Evolutionary conservation across 164 flowering plant genomes (phyloP).

Genomic region (Houttuynia cordata): DNA sequence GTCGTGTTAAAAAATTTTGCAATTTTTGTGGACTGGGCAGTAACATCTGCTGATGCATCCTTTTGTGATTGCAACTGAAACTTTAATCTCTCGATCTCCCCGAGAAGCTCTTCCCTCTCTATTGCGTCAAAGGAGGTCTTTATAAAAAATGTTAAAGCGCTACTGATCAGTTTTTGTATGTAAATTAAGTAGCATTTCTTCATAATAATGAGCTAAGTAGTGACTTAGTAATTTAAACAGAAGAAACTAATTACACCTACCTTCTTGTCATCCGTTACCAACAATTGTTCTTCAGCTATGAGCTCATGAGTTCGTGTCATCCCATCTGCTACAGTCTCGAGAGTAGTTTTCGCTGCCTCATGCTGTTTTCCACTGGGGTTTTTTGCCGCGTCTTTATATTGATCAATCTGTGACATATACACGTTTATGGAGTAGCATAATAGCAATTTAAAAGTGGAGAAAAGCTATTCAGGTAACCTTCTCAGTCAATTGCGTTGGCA

Average conservation of each 20-base stretch:
- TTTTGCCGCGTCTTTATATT: conserved; percentile 25
- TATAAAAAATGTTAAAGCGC: neutral
- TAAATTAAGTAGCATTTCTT: too few relatives aligned
- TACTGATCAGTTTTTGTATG: too few relatives aligned
- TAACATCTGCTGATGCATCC: conserved; percentile 24
- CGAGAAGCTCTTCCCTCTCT: conserved; percentile 68
- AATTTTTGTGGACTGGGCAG: conserved; percentile 33
- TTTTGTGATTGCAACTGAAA: conserved; percentile 39
- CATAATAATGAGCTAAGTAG: too few relatives aligned
- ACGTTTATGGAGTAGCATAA: neutral
- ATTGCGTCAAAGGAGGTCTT: conserved; percentile 22
- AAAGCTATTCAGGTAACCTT: too few relatives aligned
- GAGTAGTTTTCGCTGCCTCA: conserved; percentile 15
- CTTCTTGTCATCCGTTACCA: too few relatives aligned
- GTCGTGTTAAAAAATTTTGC: conserved; percentile 16
- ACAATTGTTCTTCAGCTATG: too few relatives aligned
- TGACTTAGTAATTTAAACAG: too few relatives aligned
- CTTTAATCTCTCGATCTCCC: conserved; percentile 55
- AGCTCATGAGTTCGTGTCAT: conserved; percentile 6
- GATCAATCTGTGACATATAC: conserved; percentile 35
- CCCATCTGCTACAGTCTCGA: conserved; percentile 8
- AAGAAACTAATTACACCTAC: too few relatives aligned
- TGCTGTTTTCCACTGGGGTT: conserved; percentile 1
- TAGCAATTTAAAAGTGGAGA: too few relatives aligned
- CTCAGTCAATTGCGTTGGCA: too few relatives aligned